These are phyloP conservation scores for Triticum dicoccoides DNA, from an alignment of 176 grass and related monocot species.

Conservation along the genomic window DNA sequence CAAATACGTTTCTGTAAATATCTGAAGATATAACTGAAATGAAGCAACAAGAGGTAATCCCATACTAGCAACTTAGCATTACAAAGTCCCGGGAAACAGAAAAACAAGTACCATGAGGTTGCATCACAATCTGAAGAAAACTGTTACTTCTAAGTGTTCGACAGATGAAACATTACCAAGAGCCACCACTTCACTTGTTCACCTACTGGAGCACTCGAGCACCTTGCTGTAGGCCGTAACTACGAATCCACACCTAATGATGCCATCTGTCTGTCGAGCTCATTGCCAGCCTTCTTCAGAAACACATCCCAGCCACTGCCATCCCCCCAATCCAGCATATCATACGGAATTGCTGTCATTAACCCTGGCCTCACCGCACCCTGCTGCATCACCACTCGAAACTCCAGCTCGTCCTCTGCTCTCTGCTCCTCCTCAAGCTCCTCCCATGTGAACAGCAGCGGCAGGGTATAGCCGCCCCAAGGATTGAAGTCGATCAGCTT, in stretches of 20 bases:
- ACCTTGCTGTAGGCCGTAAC: neutral
- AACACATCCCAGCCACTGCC: slow-evolving; percentile 90
- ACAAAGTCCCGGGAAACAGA: neutral
- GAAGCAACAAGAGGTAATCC: neutral
- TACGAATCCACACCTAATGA: slow-evolving; percentile 3
- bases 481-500: slow-evolving; percentile 93
- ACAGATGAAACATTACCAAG: slow-evolving; percentile 12
- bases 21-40: neutral
- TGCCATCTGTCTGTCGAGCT: slow-evolving; percentile 49
- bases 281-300: slow-evolving; percentile 80
- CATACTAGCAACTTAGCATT: slow-evolving; percentile 3
- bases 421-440: slow-evolving; percentile 49
- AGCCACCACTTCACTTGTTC: neutral
- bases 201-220: slow-evolving; percentile 14
- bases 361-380: slow-evolving; percentile 80
- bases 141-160: neutral
- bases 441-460: slow-evolving; percentile 75
- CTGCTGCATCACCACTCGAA: slow-evolving; percentile 68
- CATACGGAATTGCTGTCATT: slow-evolving; percentile 85
- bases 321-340: slow-evolving; percentile 87
- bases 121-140: slow-evolving; percentile 10
- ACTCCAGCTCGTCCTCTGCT: slow-evolving; percentile 36
- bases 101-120: neutral
- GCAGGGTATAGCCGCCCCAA: slow-evolving; percentile 74
- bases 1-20: neutral